Conservation (phyloP, 2,329 filamentous ascomycete genomes). For the Colletotrichum sp. region DNA sequence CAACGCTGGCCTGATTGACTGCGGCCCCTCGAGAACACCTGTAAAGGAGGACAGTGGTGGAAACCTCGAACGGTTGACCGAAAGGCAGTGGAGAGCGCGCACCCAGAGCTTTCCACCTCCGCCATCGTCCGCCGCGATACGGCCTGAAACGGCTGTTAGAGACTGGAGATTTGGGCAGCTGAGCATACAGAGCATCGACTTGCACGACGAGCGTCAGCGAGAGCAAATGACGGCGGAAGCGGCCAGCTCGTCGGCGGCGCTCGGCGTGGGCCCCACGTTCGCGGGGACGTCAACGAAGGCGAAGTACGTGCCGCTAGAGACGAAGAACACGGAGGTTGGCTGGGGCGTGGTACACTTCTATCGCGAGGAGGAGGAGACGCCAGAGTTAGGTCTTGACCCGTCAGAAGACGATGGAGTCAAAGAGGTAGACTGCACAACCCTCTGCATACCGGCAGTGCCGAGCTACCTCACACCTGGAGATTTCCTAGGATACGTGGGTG, state of each 20-base stretch:
- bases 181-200: constrained; percentile 81
- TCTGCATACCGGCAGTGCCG: constrained; percentile 94
- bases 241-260: constrained; percentile 53
- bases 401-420: constrained; percentile 32
- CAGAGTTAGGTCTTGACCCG: constrained; percentile 48
- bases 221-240: constrained; percentile 38
- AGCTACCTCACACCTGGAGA: constrained; percentile 92
- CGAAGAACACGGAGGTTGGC: constrained; percentile 77
- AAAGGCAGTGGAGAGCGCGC: constrained; percentile 45
- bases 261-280: constrained; percentile 57
- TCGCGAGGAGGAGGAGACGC: constrained; percentile 79
- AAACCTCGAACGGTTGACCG: constrained; percentile 42
- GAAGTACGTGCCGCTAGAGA: constrained; percentile 73
- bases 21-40: constrained; percentile 45
- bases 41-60: constrained; percentile 31
- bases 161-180: constrained; percentile 88
- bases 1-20: constrained; percentile 50
- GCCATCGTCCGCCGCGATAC: constrained; percentile 46
- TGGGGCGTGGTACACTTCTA: constrained; percentile 97
- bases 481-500: constrained; percentile 89
- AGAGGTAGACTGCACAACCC: constrained; percentile 77
- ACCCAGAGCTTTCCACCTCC: constrained; percentile 47
- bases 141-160: constrained; percentile 51
- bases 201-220: constrained; percentile 42
- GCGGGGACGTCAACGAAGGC: constrained; percentile 83